Evolutionary conservation across 1,139 yeast species (phyloP).

Genomic region (Kluyveromyces sp.): DNA sequence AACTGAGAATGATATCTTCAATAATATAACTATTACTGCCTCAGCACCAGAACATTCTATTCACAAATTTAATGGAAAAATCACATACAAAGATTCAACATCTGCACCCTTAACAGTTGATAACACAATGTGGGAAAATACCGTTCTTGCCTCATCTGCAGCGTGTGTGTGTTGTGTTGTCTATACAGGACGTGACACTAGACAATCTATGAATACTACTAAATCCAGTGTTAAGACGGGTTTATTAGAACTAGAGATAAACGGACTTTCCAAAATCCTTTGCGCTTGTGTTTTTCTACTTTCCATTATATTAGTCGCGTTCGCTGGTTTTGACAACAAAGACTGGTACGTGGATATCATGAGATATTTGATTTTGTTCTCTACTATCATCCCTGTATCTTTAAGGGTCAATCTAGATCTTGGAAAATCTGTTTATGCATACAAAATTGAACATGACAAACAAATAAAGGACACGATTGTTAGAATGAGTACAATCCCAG

Average conservation of each 20-base stretch:
- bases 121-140: constrained; percentile 96
- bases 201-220: constrained; percentile 91
- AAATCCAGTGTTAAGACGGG: constrained; percentile 88
- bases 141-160: constrained; percentile 84
- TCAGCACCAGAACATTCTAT: constrained; percentile 78
- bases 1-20: constrained; percentile 37
- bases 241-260: constrained; percentile 81
- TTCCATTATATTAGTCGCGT: constrained; percentile 67
- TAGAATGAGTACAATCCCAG: constrained; percentile 95
- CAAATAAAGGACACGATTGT: constrained; percentile 83
- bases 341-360: constrained; percentile 86
- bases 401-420: constrained; percentile 88
- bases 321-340: constrained; percentile 62
- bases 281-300: constrained; percentile 80
- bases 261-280: constrained; percentile 75
- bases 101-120: constrained; percentile 67
- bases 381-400: constrained; percentile 94
- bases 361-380: constrained; percentile 83
- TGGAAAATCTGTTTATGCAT: constrained; percentile 93
- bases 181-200: constrained; percentile 87
- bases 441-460: constrained; percentile 83
- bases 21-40: constrained; percentile 52
- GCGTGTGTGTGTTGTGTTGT: constrained; percentile 79
- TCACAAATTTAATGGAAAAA: constrained; percentile 69
- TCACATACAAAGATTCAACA: constrained; percentile 47